Evolutionary conservation across 768 basidiomycete genomes (phyloP).

Genomic region (Termitomyces sp.): DNA sequence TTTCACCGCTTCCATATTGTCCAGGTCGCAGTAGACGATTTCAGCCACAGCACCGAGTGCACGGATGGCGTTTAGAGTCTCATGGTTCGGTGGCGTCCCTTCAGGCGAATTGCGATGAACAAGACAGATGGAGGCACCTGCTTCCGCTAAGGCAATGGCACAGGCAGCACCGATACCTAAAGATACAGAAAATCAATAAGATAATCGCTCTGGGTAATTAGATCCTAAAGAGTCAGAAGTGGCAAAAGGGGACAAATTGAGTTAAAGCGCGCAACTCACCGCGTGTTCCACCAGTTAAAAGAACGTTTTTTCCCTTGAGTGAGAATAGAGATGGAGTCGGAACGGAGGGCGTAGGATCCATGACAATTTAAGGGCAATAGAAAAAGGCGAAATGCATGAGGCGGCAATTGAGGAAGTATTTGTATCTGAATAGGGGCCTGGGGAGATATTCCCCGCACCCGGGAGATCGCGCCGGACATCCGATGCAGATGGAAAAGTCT

Average conservation of each 20-base stretch:
- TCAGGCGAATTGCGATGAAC: conserved; percentile 32
- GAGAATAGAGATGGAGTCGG: conserved; percentile 60
- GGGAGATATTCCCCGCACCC: conserved; percentile 11
- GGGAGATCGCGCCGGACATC: conserved; percentile 15
- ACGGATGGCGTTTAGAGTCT: conserved; percentile 30
- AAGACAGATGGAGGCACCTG: conserved; percentile 45
- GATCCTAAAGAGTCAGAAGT: conserved; percentile 2
- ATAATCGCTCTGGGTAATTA: background rate
- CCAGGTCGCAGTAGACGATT: conserved; percentile 39
- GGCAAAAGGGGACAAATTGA: conserved; percentile 3
- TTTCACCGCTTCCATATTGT: conserved; percentile 38
- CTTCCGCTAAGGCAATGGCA: conserved; percentile 46
- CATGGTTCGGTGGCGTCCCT: conserved; percentile 20
- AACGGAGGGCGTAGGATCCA: conserved; percentile 52
- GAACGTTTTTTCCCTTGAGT: conserved; percentile 61
- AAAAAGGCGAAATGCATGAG: conserved; percentile 2
- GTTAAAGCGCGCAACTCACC: conserved; percentile 35
- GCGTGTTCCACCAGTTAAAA: conserved; percentile 79
- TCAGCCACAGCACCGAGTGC: conserved; percentile 26
- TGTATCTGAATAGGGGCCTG: conserved; percentile 7
- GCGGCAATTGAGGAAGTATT: background rate
- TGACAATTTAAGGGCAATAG: conserved; percentile 19
- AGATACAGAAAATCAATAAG: background rate
- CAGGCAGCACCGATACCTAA: conserved; percentile 50
- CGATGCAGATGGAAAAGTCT: conserved; percentile 9